A percentile compares a stretch with the other conserved stretches of the same genome.
phyloP scores from a whole-genome alignment of 2,329 filamentous ascomycete species.

The Epichloe typhina region DNA sequence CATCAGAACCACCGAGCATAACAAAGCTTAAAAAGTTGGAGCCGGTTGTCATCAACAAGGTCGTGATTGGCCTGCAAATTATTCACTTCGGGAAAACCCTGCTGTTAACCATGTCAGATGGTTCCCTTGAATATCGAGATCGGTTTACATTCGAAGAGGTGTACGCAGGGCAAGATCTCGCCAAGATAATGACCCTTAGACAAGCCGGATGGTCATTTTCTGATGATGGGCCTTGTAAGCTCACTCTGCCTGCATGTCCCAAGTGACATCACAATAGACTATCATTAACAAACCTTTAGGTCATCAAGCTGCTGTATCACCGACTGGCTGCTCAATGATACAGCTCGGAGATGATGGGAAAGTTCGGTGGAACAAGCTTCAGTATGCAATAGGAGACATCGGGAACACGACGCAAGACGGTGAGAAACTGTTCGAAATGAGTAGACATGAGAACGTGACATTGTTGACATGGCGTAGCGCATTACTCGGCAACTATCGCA shows the following conservation, averaged over 20 bases:
- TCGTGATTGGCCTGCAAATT: slow-evolving; percentile 54
- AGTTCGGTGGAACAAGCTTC: slow-evolving; percentile 43
- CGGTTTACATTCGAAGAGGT: slow-evolving; percentile 58
- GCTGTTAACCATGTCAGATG: slow-evolving; percentile 65
- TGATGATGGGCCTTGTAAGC: slow-evolving; percentile 50
- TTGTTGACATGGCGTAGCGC: slow-evolving; percentile 23
- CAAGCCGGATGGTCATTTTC: slow-evolving; percentile 68
- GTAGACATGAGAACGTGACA: neutral
- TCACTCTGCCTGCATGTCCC: neutral
- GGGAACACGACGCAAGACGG: slow-evolving; percentile 35
- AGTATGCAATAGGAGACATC: slow-evolving; percentile 35
- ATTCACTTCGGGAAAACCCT: slow-evolving; percentile 60
- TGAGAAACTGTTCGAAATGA: slow-evolving; percentile 14
- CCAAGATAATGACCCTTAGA: slow-evolving; percentile 54
- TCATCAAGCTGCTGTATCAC: slow-evolving; percentile 47
- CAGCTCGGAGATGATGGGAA: slow-evolving; percentile 46
- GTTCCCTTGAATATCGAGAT: slow-evolving; percentile 69
- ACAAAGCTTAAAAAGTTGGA: slow-evolving; percentile 48
- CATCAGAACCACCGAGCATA: slow-evolving; percentile 18
- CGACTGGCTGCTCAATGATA: slow-evolving; percentile 44
- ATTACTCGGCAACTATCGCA: slow-evolving; percentile 46
- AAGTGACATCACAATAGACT: neutral
- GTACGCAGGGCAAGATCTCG: slow-evolving; percentile 48
- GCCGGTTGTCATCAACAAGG: slow-evolving; percentile 57
- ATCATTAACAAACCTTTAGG: slow-evolving; percentile 23